Percentiles rank a stretch among this genome's conserved stretches.
phyloP scores from a whole-genome alignment of 1,284 basidiomycete species.

The Porogramme epimiltina region DNA sequence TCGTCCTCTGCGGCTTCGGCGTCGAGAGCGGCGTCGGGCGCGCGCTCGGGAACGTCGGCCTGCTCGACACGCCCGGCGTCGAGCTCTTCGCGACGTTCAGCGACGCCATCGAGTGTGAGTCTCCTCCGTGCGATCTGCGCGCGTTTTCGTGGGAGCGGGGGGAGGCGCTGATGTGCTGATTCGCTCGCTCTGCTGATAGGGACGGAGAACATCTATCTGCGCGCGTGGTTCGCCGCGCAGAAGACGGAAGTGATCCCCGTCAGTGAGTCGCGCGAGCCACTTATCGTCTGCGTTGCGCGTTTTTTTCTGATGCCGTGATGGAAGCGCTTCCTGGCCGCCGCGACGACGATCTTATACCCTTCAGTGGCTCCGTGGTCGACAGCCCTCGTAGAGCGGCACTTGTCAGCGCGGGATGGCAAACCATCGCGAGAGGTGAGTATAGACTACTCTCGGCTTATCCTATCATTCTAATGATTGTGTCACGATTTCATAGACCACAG shows the following conservation, averaged over 20 bases:
- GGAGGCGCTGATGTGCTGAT: not conserved
- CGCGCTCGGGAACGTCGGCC: constrained; percentile 73
- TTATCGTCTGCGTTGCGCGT: too few relatives aligned
- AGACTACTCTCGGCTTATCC: not conserved
- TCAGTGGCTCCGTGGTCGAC: constrained; percentile 63
- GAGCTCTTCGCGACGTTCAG: constrained; percentile 86
- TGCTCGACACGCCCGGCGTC: constrained; percentile 77
- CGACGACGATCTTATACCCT: constrained; percentile 46
- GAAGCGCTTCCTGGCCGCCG: constrained; percentile 66
- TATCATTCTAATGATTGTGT: not conserved
- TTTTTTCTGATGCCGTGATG: too few relatives aligned
- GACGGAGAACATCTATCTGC: constrained; percentile 88
- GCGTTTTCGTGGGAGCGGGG: not conserved
- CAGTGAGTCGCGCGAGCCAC: too few relatives aligned
- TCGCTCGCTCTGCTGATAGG: constrained; percentile 44
- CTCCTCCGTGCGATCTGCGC: too few relatives aligned
- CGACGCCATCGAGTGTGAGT: constrained; percentile 90
- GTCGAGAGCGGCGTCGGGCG: constrained; percentile 66
- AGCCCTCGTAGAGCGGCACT: constrained; percentile 80
- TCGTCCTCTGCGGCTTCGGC: constrained; percentile 88
- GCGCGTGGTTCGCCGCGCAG: constrained; percentile 71
- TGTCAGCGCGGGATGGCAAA: constrained; percentile 75
- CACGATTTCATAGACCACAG: constrained; percentile 23
- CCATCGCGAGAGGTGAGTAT: constrained; percentile 57
- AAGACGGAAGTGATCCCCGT: constrained; percentile 51